Base-by-base conservation (phyloP, 2,329 filamentous ascomycete genomes). In the Ascochyta lentis region DNA sequence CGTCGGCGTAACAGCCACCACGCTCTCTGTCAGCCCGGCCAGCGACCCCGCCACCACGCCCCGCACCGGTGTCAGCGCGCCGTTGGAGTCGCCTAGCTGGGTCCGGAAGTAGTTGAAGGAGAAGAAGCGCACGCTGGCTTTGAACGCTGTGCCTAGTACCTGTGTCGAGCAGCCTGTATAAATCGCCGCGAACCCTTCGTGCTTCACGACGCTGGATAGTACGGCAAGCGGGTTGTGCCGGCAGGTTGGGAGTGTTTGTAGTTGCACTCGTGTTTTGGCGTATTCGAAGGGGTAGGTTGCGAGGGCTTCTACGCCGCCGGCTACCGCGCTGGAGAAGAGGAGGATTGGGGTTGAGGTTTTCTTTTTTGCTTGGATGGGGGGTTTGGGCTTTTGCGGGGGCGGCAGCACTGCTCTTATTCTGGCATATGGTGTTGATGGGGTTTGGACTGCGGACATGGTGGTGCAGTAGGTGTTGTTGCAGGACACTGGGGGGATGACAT, bases 301-400 rank as follows among this genome's bases (percentile, higher is more conserved):
- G 3, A 78, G 75, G 4, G 82, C 81, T 66, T 85, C 83, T 7
- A 83, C 72, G n/a, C 76, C 81, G 12, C 83, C 83, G 6, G 82
- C 83, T 10, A 83, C 61, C 16, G 78, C 81, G 23, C 83, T 83
- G 1, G 83, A 74, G 15, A 81, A 61, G 1, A 85, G 69, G 0
- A 81, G 84, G 8, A 66, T 49, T 1, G 55, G 27, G 4, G 58
- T 49, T 9, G 59, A 58, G 6, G 45, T 51, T 2, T 27, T 52
- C 13, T 55, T 49, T 9, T 54, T 58, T 23, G 37, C 22, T 19
- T 7, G 23, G 23, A 15, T 4, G 13, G 19, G 7, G n/a, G 9
- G 2, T 27, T 34, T n/a, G 9, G 16, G 31, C 3, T 3, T 31
- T n/a, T 37, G 48, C 3, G 33, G 16, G 13, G 19, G 19, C 19